Evolutionary conservation across 2,329 filamentous ascomycete species (phyloP), one percentile per base, ranked within the genome.

Genomic region (Arthrobotrys musiformis): DNA sequence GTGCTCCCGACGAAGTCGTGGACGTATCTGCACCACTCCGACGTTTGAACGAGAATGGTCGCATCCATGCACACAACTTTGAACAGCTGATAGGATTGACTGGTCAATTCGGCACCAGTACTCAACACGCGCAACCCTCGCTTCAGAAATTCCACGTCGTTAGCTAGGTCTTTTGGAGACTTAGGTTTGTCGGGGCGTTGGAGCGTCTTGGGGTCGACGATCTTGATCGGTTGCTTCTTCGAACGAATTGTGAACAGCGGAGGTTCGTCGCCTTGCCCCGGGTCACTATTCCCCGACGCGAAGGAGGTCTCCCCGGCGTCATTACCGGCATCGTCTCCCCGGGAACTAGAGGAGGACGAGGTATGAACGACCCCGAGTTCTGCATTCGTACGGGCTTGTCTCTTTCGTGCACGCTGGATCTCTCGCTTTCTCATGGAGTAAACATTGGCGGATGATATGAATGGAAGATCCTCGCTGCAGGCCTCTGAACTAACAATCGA

Each of bases 131-230:
- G 56, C 64, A 76, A 52, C 8, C 72, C 72, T 30, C 72, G 64
- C 50, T 70, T 76, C 64, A 76, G 56, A 70, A 76, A 76, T 33
- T 63, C 72, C 48, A 76, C 64, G 64, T 76, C 72, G n/a, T 70
- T 76, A 76, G 64, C 72, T 50, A 76, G 63, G 58, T 76, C 72
- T 61, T 76, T 69, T 22, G 72, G 63, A 69, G 72, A 69, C 63
- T 70, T 76, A 33, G 30, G 64, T 60, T 69, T 70, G 58, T 76
- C 72, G 9, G 72, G 72, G 24, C 64, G 56, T 56, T 76, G 72
- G 13, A 76, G 42, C 19, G 72, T 76, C 26, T 40, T 64, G 1
- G 72, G 72, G 46, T 76, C 72, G 24, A 76, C 72, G 22, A 76
- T 76, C 11, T 76, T 76, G 28, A 76, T 76, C 5, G 72, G 72